These are phyloP conservation scores for Kernera saxatilis DNA, from an alignment of 345 rosid species.

Conservation along the genomic window DNA sequence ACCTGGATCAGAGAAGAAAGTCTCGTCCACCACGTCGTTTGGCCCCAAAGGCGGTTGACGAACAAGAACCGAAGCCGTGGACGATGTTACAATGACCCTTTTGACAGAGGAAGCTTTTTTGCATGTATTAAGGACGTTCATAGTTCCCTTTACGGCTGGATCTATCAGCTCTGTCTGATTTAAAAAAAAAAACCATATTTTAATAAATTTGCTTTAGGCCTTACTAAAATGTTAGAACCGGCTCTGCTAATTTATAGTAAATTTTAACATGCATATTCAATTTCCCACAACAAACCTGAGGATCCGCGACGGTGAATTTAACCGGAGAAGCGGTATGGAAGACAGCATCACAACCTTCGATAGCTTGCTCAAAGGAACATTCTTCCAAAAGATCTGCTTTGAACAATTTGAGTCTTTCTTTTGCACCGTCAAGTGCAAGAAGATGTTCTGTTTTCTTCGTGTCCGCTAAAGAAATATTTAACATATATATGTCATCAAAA, in stretches of 20 bases:
- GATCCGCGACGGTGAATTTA: slow-evolving; percentile 18
- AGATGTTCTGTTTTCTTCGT: slow-evolving; percentile 26
- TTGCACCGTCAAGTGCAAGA: slow-evolving; percentile 24
- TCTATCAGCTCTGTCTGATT: slow-evolving; percentile 37
- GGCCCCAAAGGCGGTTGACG: slow-evolving; percentile 29
- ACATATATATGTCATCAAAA: neutral
- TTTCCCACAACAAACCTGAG: slow-evolving; percentile 16
- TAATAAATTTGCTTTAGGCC: neutral
- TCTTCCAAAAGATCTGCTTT: slow-evolving; percentile 34
- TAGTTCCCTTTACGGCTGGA: slow-evolving; percentile 48
- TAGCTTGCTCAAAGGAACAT: slow-evolving; percentile 32
- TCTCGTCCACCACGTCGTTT: slow-evolving; percentile 40
- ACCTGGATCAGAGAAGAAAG: slow-evolving; percentile 42
- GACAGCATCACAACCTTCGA: slow-evolving; percentile 52
- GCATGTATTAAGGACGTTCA: slow-evolving; percentile 45
- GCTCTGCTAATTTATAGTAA: neutral
- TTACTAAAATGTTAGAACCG: neutral
- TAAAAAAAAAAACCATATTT: neutral
- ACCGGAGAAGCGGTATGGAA: slow-evolving; percentile 56
- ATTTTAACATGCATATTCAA: neutral
- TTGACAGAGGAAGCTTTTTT: slow-evolving; percentile 37
- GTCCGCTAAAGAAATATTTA: slow-evolving; percentile 24
- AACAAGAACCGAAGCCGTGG: slow-evolving; percentile 32
- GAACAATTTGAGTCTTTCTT: slow-evolving; percentile 30
- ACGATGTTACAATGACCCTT: slow-evolving; percentile 50